Conservation (phyloP, 129 eudicot genomes). For the Flaveria robusta region DNA sequence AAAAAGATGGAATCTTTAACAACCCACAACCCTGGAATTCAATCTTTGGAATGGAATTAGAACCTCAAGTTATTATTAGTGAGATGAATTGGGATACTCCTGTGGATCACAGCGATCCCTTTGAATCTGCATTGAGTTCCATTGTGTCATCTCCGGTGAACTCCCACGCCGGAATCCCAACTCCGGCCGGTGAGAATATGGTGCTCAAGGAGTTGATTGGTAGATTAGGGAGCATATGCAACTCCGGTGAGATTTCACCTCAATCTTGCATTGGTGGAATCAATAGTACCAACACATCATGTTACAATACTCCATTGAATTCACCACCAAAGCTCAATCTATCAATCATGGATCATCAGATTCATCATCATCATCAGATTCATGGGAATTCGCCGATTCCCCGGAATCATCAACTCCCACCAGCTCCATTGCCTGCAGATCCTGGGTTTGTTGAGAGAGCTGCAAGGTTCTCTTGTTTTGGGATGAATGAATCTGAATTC, state of each 20-base stretch:
- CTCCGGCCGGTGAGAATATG: slow-evolving; percentile 40
- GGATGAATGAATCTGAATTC: slow-evolving; percentile 40
- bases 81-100: slow-evolving; percentile 65
- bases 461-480: slow-evolving; percentile 64
- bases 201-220: slow-evolving; percentile 79
- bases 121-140: slow-evolving; percentile 93
- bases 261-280: slow-evolving; percentile 37
- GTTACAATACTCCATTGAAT: slow-evolving; percentile 79
- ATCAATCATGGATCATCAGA: slow-evolving; percentile 50
- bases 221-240: slow-evolving; percentile 73
- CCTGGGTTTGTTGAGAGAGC: slow-evolving; percentile 87
- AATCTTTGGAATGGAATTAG: slow-evolving; percentile 46
- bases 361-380: slow-evolving; percentile 23
- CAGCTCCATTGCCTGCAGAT: slow-evolving; percentile 52
- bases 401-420: slow-evolving; percentile 39
- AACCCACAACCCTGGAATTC: slow-evolving; percentile 48
- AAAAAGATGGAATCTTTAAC: slow-evolving; percentile 44
- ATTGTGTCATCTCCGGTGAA: slow-evolving; percentile 81
- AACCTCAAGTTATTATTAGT: slow-evolving; percentile 42
- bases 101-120: slow-evolving; percentile 77
- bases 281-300: slow-evolving; percentile 61
- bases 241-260: slow-evolving; percentile 66
- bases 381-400: slow-evolving; percentile 41
- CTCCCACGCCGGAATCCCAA: slow-evolving; percentile 42
- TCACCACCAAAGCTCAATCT: slow-evolving; percentile 83